Evolutionary conservation across 805 yeast species (phyloP).

Genomic region (Wickerhamiella lipophila): DNA sequence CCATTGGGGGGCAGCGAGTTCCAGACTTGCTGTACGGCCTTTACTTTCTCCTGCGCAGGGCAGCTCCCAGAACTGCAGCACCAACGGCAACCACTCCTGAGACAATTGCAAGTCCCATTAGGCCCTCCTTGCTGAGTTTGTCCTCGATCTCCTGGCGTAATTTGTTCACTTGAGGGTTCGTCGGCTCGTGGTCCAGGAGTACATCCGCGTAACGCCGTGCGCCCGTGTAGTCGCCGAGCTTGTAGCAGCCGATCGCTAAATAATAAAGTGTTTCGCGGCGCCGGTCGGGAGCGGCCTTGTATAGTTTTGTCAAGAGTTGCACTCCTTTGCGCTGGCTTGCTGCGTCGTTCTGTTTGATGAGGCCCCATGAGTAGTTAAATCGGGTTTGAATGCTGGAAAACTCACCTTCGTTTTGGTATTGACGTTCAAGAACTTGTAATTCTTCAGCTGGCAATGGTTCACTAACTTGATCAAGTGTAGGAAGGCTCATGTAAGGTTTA

Average conservation of each 20-base stretch:
- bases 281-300: conserved; percentile 65
- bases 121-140: conserved; percentile 73
- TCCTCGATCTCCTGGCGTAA: conserved; percentile 70
- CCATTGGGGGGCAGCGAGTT: conserved; percentile 31
- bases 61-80: conserved; percentile 41
- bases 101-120: conserved; percentile 75
- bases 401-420: conserved; percentile 70
- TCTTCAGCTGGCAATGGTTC: conserved; percentile 58
- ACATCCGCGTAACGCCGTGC: conserved; percentile 78
- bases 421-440: conserved; percentile 59
- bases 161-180: conserved; percentile 60
- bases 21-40: conserved; percentile 21
- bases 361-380: conserved; percentile 95
- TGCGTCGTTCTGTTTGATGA: conserved; percentile 54
- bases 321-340: conserved; percentile 70
- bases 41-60: conserved; percentile 23
- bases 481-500: conserved; percentile 16
- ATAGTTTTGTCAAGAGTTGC: conserved; percentile 44
- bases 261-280: conserved; percentile 85
- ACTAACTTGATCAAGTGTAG: conserved; percentile 20
- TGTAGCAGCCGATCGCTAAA: conserved; percentile 74
- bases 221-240: conserved; percentile 74
- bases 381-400: conserved; percentile 67
- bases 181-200: conserved; percentile 67
- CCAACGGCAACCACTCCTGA: conserved; percentile 81